phyloP scores from a whole-genome alignment of 257 asterid genomes.

The Salvia miltiorrhiza region DNA sequence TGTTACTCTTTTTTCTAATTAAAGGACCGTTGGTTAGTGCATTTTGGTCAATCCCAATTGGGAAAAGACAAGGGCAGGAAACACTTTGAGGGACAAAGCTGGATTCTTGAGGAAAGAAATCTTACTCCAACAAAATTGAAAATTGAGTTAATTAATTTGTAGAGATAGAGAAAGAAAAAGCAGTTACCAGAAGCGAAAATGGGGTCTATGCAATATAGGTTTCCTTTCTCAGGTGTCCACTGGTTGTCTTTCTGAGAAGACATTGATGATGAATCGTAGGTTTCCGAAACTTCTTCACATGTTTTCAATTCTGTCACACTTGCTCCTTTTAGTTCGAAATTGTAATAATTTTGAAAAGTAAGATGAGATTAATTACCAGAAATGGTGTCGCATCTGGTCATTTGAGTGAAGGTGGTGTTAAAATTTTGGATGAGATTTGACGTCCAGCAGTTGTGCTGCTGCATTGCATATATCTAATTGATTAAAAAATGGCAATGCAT shows the following conservation, averaged over 20 bases:
- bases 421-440: slow-evolving; percentile 37
- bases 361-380: not conserved
- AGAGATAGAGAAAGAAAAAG: not conserved
- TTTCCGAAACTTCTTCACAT: slow-evolving; percentile 42
- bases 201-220: slow-evolving; percentile 43
- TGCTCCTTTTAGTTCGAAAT: not conserved
- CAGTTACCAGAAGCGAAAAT: slow-evolving; percentile 40
- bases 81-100: slow-evolving; percentile 25
- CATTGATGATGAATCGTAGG: slow-evolving; percentile 34
- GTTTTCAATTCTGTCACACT: slow-evolving; percentile 34
- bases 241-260: slow-evolving; percentile 36
- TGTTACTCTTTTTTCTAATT: not conserved
- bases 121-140: not conserved
- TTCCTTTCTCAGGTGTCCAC: slow-evolving; percentile 38
- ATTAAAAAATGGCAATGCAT: no score
- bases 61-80: slow-evolving; percentile 33
- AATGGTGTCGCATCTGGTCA: not conserved
- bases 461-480: no score
- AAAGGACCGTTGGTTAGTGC: slow-evolving; percentile 24
- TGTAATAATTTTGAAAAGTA: no score
- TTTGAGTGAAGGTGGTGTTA: slow-evolving; percentile 26
- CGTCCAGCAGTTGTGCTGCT: slow-evolving; percentile 38
- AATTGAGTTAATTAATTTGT: not conserved
- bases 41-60: slow-evolving; percentile 31
- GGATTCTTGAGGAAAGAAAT: slow-evolving; percentile 13